Conservation (phyloP, 768 basidiomycete species). For the Hemileccinum impolitum region DNA sequence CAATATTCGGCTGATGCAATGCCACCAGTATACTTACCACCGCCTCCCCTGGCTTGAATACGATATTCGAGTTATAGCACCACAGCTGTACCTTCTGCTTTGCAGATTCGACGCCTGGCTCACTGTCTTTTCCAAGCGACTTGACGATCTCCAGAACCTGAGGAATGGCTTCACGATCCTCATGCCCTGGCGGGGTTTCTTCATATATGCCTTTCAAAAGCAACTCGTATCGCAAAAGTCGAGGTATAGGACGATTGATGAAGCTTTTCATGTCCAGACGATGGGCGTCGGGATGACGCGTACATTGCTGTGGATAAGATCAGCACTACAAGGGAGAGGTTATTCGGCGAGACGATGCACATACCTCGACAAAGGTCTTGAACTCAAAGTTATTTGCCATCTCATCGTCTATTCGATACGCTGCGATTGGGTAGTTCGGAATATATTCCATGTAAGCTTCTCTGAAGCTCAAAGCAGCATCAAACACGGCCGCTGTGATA, state of each 20-base stretch:
- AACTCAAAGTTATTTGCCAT: conserved; percentile 79
- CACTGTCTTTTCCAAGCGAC: conserved; percentile 79
- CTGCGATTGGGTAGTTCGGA: conserved; percentile 90
- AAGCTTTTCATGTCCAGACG: conserved; percentile 91
- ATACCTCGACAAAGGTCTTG: conserved; percentile 76
- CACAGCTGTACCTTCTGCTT: conserved; percentile 90
- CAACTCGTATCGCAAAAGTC: conserved; percentile 84
- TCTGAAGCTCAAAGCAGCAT: conserved; percentile 89
- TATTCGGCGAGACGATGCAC: conserved; percentile 11
- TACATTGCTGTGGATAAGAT: conserved; percentile 36
- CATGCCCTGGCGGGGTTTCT: conserved; percentile 67
- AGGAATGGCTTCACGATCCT: conserved; percentile 80
- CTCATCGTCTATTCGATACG: conserved; percentile 85
- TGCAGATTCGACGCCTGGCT: conserved; percentile 81
- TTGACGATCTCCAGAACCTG: conserved; percentile 87
- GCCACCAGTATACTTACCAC: conserved; percentile 40
- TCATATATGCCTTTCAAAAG: conserved; percentile 79
- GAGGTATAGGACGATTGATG: conserved; percentile 87
- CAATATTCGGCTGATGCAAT: background rate
- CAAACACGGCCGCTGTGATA: conserved; percentile 80
- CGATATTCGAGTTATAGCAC: conserved; percentile 75
- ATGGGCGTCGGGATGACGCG: conserved; percentile 71
- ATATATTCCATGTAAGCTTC: conserved; percentile 92
- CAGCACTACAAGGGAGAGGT: background rate
- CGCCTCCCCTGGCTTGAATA: conserved; percentile 75